Evolutionary conservation across 2,329 filamentous ascomycete species (phyloP).

Genomic region (Claviceps sp.): DNA sequence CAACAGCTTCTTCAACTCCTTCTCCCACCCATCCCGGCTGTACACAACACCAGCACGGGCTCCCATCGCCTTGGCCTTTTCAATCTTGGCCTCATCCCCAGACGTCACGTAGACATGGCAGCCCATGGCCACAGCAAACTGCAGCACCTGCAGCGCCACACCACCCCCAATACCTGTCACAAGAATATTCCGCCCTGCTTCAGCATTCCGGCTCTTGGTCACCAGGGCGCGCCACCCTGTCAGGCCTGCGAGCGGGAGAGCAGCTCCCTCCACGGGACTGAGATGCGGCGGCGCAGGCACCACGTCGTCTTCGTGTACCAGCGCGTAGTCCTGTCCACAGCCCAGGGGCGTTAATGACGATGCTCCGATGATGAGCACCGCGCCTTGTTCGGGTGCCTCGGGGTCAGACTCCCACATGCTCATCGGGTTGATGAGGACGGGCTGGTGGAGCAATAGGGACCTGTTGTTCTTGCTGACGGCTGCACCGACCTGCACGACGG

Average conservation of each 20-base stretch:
- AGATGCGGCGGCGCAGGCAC: constrained; percentile 62
- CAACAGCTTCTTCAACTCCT: constrained; percentile 51
- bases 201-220: constrained; percentile 52
- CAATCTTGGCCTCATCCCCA: constrained; percentile 61
- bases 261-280: constrained; percentile 60
- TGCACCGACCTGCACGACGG: constrained; percentile 52
- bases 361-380: constrained; percentile 53
- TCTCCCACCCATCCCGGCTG: constrained; percentile 68
- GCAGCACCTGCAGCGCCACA: constrained; percentile 68
- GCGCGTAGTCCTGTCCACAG: constrained; percentile 60
- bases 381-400: constrained; percentile 56
- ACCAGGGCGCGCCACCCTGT: constrained; percentile 82
- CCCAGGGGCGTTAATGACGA: constrained; percentile 49
- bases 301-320: constrained; percentile 57
- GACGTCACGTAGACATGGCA: constrained; percentile 73
- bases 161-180: constrained; percentile 89
- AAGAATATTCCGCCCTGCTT: constrained; percentile 58
- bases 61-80: constrained; percentile 56
- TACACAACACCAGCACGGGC: constrained; percentile 76
- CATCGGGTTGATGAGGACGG: constrained; percentile 67
- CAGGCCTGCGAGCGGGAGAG: constrained; percentile 70
- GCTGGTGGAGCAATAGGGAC: constrained; percentile 42
- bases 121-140: constrained; percentile 65
- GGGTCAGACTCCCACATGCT: constrained; percentile 62
- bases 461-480: constrained; percentile 20